Conservation (phyloP, 164 flowering plant genomes). For the Taxillus chinensis region DNA sequence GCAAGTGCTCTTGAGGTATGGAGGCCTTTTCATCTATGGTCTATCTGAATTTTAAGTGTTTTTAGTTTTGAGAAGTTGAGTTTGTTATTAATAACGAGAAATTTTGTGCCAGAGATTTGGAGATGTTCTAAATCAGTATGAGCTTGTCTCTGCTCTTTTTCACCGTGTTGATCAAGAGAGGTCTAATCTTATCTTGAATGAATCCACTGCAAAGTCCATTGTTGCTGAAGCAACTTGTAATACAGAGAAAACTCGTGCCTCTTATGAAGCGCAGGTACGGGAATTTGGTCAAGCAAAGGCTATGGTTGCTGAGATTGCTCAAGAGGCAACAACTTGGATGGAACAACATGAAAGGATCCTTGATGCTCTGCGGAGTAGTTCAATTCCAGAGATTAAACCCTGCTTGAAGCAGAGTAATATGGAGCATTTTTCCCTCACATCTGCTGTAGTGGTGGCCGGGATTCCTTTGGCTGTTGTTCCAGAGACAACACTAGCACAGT, state of each 20-base stretch:
- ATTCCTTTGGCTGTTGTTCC: conserved; percentile 90
- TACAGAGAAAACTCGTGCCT: conserved; percentile 56
- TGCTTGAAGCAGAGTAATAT: conserved; percentile 30
- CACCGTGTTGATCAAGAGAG: conserved; percentile 80
- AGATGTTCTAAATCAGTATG: conserved; percentile 60
- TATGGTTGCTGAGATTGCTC: conserved; percentile 59
- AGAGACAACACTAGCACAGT: conserved; percentile 93
- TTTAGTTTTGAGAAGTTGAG: conserved; percentile 1
- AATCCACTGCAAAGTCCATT: conserved; percentile 73
- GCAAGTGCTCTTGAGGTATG: conserved; percentile 80
- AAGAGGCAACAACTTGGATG: conserved; percentile 73
- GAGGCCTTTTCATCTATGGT: too few relatives aligned
- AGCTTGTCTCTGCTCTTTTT: conserved; percentile 57
- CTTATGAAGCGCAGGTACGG: conserved; percentile 63
- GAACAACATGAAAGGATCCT: conserved; percentile 86
- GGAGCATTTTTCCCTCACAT: conserved; percentile 64
- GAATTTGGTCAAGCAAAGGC: conserved; percentile 83
- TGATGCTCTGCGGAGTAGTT: conserved; percentile 69
- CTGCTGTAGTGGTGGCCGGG: conserved; percentile 77
- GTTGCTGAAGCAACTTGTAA: conserved; percentile 73
- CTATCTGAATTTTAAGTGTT: not conserved
- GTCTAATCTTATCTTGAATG: conserved; percentile 58
- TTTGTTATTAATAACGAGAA: conserved; percentile 7
- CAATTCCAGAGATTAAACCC: conserved; percentile 46
- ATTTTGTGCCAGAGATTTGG: conserved; percentile 54